These are phyloP conservation scores for Mortierella hygrophila DNA, from an alignment of 192 early-diverging fungal genomes.

Conservation along the genomic window DNA sequence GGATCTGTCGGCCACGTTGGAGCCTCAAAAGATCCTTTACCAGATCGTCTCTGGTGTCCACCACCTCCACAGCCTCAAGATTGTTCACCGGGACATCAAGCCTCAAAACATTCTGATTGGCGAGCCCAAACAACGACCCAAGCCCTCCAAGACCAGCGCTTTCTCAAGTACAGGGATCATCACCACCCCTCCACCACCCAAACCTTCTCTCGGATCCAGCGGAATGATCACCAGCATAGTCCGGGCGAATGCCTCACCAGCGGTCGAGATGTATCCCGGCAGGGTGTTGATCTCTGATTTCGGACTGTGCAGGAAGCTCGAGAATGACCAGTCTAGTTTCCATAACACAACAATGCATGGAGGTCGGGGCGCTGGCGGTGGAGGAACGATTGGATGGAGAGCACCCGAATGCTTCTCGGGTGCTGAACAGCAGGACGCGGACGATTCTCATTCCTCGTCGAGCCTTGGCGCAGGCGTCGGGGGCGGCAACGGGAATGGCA, in stretches of 20 bases:
- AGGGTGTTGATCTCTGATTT: slow-evolving; percentile 96
- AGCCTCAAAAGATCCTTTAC: slow-evolving; percentile 77
- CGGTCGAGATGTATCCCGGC: slow-evolving; percentile 51
- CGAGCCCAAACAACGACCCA: slow-evolving; percentile 64
- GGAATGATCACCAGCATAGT: slow-evolving; percentile 45
- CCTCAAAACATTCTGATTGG: slow-evolving; percentile 94
- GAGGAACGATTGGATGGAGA: slow-evolving; percentile 96
- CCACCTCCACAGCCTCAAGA: slow-evolving; percentile 93
- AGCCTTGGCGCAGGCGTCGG: slow-evolving; percentile 41
- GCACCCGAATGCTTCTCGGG: slow-evolving; percentile 86
- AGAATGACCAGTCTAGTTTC: slow-evolving; percentile 94
- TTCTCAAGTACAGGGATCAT: background rate
- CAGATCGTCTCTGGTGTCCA: slow-evolving; percentile 90
- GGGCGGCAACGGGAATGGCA: slow-evolving; percentile 16
- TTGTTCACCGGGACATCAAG: slow-evolving; percentile 99
- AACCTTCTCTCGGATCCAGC: slow-evolving; percentile 22
- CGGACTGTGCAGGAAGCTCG: slow-evolving; percentile 94
- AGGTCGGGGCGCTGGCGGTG: slow-evolving; percentile 66
- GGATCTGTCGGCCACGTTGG: slow-evolving; percentile 63
- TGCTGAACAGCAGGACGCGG: slow-evolving; percentile 27
- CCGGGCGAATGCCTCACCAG: slow-evolving; percentile 32
- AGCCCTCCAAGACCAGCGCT: slow-evolving; percentile 37
- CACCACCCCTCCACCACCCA: slow-evolving; percentile 24
- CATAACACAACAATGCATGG: slow-evolving; percentile 83
- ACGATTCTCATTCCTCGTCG: slow-evolving; percentile 46